Evolutionary conservation across 2,329 filamentous ascomycete species (phyloP).

Genomic region (Aspergillus flavus): DNA sequence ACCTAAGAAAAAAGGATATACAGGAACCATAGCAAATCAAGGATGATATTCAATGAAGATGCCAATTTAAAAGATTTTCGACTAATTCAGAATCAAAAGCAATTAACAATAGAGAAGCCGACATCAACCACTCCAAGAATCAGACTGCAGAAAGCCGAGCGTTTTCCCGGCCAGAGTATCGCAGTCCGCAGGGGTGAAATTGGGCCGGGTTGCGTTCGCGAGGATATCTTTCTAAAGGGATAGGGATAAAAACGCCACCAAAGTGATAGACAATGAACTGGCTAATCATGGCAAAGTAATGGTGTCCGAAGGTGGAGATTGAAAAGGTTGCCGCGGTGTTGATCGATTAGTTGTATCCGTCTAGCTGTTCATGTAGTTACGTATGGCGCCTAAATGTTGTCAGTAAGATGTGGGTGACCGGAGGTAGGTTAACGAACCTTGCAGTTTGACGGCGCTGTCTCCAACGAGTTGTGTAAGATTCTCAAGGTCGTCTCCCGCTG

Average conservation of each 20-base stretch:
- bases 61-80: constrained; percentile 24
- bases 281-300: constrained; percentile 11
- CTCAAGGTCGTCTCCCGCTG: constrained; percentile 92
- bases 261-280: constrained; percentile 12
- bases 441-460: constrained; percentile 80
- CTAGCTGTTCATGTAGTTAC: constrained; percentile 53
- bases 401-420: background rate
- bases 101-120: background rate
- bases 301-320: background rate
- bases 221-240: constrained; percentile 1
- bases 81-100: constrained; percentile 22
- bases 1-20: constrained; percentile 16
- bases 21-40: constrained; percentile 13
- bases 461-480: constrained; percentile 82
- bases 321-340: constrained; percentile 9
- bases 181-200: background rate
- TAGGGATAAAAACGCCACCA: constrained; percentile 15
- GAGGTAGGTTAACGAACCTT: constrained; percentile 56
- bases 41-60: constrained; percentile 8
- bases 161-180: background rate
- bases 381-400: constrained; percentile 45
- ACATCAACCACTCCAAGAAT: background rate
- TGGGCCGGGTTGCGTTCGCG: background rate
- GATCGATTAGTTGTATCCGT: constrained; percentile 13
- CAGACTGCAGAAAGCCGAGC: background rate